Evolutionary conservation across 768 basidiomycete genomes (phyloP), one percentile per base, ranked within the genome.

Genomic region (Pulveroboletus sp.): DNA sequence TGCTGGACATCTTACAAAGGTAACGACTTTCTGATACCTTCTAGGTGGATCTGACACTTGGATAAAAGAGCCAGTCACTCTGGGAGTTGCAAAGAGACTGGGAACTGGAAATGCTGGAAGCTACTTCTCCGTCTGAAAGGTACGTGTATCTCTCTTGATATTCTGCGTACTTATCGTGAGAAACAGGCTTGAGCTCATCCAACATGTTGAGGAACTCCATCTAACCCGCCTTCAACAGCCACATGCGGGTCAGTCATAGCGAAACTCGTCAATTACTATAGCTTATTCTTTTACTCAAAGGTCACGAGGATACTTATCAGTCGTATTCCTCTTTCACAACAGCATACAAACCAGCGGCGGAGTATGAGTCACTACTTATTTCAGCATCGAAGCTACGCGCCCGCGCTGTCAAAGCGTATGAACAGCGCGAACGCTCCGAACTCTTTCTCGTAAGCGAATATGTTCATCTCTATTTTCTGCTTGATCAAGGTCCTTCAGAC

Each of bases 301-400:
- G 81, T 50, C 77, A 84, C 47, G 90, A 91, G 34, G 80, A 87
- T 13, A 94, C 93, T 0, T 84, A 85, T 47, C 84, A 90, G 58
- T 75, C 80, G 2, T 98, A 95, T 64, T 97, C 94, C 0, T 79
- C 85, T 0, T 97, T 97, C 70, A 90, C 91, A 14, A 90, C 92
- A 1, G 78, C 80, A 46, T 78, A 87, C 66, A 80, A 84, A 57
- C 80, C 87, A 13, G 73, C 84, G 0, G 69, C 76, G n/a, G 77
- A 85, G 36, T 98, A 98, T 62, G 93, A 95, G 60, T 57, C 72
- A 0, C 68, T 85, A 7, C 79, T 97, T 21, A 77, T 95, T 16
- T 67, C 79, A 1, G 93, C 92, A 3, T 91, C 91, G 14, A 87
- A 88, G 65, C 66, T 80, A 27, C 82, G 85, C 14, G 71, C 77